Evolutionary conservation across 257 asterid genomes (phyloP).

Genomic region (Voacanga thouarsii): DNA sequence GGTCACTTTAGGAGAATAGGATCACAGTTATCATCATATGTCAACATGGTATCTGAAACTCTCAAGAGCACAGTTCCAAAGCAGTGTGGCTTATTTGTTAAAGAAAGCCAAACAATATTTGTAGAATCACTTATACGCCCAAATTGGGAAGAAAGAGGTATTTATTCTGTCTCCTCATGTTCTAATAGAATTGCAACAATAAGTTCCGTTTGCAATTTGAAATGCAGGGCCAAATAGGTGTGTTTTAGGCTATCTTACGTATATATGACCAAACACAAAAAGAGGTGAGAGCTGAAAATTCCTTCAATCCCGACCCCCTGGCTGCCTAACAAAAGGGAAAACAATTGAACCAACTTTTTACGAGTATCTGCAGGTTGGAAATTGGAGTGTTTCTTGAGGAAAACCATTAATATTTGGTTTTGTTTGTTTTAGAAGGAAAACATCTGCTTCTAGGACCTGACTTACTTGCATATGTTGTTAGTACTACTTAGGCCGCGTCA

Average conservation of each 20-base stretch:
- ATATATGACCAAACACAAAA: not conserved
- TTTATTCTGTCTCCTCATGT: not conserved
- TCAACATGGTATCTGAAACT: conserved; percentile 66
- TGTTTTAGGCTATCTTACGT: not conserved
- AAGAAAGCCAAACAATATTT: conserved; percentile 78
- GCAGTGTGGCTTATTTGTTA: conserved; percentile 86
- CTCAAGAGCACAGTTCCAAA: conserved; percentile 72
- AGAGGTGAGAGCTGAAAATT: too few relatives aligned
- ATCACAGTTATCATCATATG: conserved; percentile 74
- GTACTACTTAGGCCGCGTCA: too few relatives aligned
- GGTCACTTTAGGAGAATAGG: conserved; percentile 89
- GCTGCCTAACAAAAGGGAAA: too few relatives aligned
- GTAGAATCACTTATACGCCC: conserved; percentile 65
- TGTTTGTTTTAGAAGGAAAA: too few relatives aligned
- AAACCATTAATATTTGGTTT: not conserved
- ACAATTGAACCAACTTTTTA: too few relatives aligned
- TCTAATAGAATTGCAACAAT: not conserved
- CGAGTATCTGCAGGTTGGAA: not conserved
- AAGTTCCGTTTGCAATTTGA: not conserved
- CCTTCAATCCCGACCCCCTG: too few relatives aligned
- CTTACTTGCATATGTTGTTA: too few relatives aligned
- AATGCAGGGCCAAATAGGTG: not conserved
- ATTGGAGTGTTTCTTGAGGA: not conserved
- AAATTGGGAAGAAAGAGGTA: conserved; percentile 88
- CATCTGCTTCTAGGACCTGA: too few relatives aligned